Evolutionary conservation across 805 yeast genomes (phyloP).

Genomic region (Candida corydali): DNA sequence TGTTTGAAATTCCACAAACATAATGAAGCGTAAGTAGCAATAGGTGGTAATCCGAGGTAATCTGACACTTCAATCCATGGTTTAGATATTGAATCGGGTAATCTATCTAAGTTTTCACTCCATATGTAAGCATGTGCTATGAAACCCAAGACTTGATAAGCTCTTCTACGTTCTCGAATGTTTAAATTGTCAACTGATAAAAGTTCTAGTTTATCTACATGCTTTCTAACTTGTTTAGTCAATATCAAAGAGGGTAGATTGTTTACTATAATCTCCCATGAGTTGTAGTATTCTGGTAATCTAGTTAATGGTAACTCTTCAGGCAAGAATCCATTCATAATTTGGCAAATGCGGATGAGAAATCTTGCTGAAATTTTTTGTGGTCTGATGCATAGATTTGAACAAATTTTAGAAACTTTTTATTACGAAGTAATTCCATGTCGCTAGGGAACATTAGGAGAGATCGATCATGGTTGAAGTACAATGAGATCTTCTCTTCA

Average conservation of each 20-base stretch:
- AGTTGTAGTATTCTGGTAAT: constrained; percentile 59
- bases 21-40: constrained; percentile 83
- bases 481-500: constrained; percentile 44
- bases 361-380: constrained; percentile 57
- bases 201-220: constrained; percentile 63
- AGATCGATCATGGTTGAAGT: constrained; percentile 59
- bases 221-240: constrained; percentile 53
- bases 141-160: constrained; percentile 75
- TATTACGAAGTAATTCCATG: constrained; percentile 61
- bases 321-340: constrained; percentile 83
- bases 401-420: constrained; percentile 56
- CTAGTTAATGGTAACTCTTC: constrained; percentile 54
- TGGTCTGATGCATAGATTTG: constrained; percentile 60
- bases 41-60: constrained; percentile 70
- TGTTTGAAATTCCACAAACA: constrained; percentile 84
- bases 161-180: constrained; percentile 64
- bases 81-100: constrained; percentile 65
- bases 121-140: constrained; percentile 87
- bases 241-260: constrained; percentile 72
- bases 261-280: constrained; percentile 72
- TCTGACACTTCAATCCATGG: constrained; percentile 65
- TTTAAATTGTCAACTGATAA: constrained; percentile 46
- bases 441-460: constrained; percentile 90
- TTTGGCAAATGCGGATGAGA: constrained; percentile 63
- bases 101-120: constrained; percentile 60